Percentiles rank a stretch among this genome's conserved stretches.
phyloP scores from a whole-genome alignment of 2,329 filamentous ascomycete genomes.

The Paecilomyces niveus region DNA sequence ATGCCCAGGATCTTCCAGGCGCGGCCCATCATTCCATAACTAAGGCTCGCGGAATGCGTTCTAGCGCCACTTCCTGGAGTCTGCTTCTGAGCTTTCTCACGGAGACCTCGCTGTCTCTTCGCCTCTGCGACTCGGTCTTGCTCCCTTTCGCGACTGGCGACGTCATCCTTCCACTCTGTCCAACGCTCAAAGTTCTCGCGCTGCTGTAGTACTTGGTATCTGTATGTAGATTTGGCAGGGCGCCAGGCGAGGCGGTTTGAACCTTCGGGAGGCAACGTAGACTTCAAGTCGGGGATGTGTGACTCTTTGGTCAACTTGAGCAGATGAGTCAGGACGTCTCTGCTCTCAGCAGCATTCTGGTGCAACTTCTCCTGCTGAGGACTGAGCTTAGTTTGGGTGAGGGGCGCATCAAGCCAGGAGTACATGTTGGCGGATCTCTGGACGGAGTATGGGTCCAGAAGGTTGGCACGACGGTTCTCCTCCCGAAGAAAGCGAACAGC shows the following conservation, averaged over 20 bases:
- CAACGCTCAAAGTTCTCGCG: conserved; percentile 41
- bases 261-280: conserved; percentile 19
- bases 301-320: conserved; percentile 37
- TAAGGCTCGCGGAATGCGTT: conserved; percentile 22
- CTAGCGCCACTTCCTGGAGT: conserved; percentile 5
- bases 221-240: conserved; percentile 34
- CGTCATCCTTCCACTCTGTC: conserved; percentile 37
- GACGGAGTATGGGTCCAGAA: conserved; percentile 36
- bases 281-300: conserved; percentile 31
- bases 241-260: conserved; percentile 31
- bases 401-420: conserved; percentile 38
- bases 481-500: conserved; percentile 40
- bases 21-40: conserved; percentile 34
- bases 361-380: conserved; percentile 24
- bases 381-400: conserved; percentile 19
- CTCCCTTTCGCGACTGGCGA: conserved; percentile 29
- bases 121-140: conserved; percentile 28
- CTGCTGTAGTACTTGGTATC: conserved; percentile 37
- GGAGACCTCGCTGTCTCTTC: conserved; percentile 24
- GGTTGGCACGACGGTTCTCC: conserved; percentile 35
- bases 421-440: conserved; percentile 33
- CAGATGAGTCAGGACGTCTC: conserved; percentile 35
- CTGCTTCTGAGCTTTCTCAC: conserved; percentile 21
- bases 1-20: conserved; percentile 36
- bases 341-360: conserved; percentile 32